phyloP scores from a whole-genome alignment of 2,329 filamentous ascomycete species.

The Talaromyces islandicus region DNA sequence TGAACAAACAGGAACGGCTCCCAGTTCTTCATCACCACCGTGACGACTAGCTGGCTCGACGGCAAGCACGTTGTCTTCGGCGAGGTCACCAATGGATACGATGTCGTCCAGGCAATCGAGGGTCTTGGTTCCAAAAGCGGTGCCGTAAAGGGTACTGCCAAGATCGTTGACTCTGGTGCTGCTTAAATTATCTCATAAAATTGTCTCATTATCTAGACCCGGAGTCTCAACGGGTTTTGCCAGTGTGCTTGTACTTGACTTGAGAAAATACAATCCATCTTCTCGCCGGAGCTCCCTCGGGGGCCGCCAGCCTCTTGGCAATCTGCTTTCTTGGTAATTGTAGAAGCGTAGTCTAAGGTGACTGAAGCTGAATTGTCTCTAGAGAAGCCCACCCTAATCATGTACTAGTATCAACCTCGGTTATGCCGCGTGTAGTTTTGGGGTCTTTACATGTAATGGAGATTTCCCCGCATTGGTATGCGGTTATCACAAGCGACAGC shows the following conservation, averaged over 20 bases:
- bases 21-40: slow-evolving; percentile 68
- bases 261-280: slow-evolving; percentile 4
- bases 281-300: neutral
- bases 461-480: neutral
- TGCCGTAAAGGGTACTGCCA: slow-evolving; percentile 41
- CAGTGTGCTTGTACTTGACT: slow-evolving; percentile 6
- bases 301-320: slow-evolving; percentile 1
- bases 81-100: slow-evolving; percentile 52
- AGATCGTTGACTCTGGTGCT: slow-evolving; percentile 45
- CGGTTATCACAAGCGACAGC: neutral
- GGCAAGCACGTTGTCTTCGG: slow-evolving; percentile 67
- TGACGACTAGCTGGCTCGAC: slow-evolving; percentile 61
- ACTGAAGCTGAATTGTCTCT: no score
- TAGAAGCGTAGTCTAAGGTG: neutral
- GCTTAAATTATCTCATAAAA: slow-evolving; percentile 17
- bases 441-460: neutral
- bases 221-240: neutral
- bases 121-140: slow-evolving; percentile 51
- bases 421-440: neutral
- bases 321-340: neutral
- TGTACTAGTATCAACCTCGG: neutral
- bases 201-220: neutral
- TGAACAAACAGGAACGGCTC: slow-evolving; percentile 55
- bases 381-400: no score
- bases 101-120: slow-evolving; percentile 56